Percentiles rank a stretch among this genome's conserved stretches.
Conservation (phyloP, 495 filamentous ascomycete genomes). For the Penicillium paxilli region DNA sequence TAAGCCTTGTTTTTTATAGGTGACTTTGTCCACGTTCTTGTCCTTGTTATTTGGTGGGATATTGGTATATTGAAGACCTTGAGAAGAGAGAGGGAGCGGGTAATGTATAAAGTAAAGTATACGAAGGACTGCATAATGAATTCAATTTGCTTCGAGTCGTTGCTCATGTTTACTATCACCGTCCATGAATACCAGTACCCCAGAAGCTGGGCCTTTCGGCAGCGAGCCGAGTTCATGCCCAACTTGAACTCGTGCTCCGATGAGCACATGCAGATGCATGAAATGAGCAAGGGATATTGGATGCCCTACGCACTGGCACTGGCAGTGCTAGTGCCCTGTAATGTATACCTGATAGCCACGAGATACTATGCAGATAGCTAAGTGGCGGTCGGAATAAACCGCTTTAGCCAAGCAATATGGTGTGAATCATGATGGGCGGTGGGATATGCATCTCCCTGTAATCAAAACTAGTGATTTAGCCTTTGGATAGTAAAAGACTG, state of each 20-base stretch:
- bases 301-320: too few species aligned
- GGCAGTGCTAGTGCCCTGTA: too few species aligned
- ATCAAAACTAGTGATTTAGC: not conserved
- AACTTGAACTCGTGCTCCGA: not conserved
- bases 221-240: not conserved
- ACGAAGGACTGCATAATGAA: not conserved
- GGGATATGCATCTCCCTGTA: not conserved
- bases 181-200: not conserved
- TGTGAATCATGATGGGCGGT: not conserved
- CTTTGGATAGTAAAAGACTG: too few species aligned
- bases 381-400: not conserved
- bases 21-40: too few species aligned
- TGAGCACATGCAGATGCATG: not conserved
- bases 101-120: not conserved
- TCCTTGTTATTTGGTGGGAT: not conserved
- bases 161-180: too few species aligned
- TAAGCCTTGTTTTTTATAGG: too few species aligned
- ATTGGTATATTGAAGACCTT: not conserved
- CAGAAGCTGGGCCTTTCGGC: too few species aligned
- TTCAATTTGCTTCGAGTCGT: too few species aligned
- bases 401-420: not conserved
- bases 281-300: not conserved
- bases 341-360: too few species aligned
- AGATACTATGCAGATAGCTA: too few species aligned
- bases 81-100: too few species aligned